These are phyloP conservation scores for Termitomyces sp. DNA, from an alignment of 768 basidiomycete species.

Conservation along the genomic window DNA sequence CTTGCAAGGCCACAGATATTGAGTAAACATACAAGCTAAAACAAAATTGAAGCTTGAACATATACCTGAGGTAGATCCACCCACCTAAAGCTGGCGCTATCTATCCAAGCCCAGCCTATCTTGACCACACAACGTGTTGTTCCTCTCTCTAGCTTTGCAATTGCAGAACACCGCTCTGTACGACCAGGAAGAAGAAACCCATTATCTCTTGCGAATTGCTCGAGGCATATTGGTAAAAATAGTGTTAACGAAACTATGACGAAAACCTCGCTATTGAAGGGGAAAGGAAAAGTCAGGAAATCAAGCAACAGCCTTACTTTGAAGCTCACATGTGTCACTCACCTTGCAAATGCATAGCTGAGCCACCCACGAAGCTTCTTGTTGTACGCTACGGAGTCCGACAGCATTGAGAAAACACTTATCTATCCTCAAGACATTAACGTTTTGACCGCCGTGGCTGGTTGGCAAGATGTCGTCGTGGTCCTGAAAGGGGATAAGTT, in stretches of 20 bases:
- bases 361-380: conserved; percentile 70
- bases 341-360: conserved; percentile 85
- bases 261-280: conserved; percentile 66
- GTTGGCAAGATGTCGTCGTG: background rate
- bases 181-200: conserved; percentile 74
- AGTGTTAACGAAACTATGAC: conserved; percentile 78
- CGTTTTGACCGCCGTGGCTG: background rate
- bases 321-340: background rate
- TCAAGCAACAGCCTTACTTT: background rate
- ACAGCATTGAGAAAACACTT: conserved; percentile 14
- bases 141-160: conserved; percentile 14
- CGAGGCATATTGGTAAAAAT: conserved; percentile 79
- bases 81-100: conserved; percentile 89
- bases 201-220: conserved; percentile 89
- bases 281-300: background rate
- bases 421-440: background rate
- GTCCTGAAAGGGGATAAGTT: background rate
- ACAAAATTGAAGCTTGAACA: background rate
- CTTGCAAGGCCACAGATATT: conserved; percentile 83
- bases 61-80: conserved; percentile 7
- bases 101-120: conserved; percentile 83
- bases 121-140: conserved; percentile 70
- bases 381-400: conserved; percentile 23
- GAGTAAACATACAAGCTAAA: conserved; percentile 85
- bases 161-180: conserved; percentile 49